Evolutionary conservation across 345 rosid genomes (phyloP).

Genomic region (Moricandia moricandioides): DNA sequence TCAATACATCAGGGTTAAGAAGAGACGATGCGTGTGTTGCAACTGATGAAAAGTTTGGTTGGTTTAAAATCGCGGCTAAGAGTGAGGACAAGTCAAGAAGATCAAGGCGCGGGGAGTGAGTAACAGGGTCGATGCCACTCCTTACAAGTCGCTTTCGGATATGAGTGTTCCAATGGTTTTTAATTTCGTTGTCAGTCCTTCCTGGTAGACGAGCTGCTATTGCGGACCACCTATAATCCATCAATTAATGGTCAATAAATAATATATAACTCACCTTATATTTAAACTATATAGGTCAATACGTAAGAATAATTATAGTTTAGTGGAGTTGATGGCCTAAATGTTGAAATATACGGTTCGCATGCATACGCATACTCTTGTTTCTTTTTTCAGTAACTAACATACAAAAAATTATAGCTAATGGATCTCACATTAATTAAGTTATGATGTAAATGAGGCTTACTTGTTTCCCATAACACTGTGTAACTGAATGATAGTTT

Average conservation of each 20-base stretch:
- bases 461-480: constrained; percentile 89
- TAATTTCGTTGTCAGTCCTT: constrained; percentile 92
- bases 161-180: constrained; percentile 96
- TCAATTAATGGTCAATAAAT: constrained; percentile 4
- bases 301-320: constrained; percentile 12
- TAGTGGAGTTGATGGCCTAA: constrained; percentile 37
- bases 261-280: not conserved
- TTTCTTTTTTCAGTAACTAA: not conserved
- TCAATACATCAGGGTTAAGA: constrained; percentile 29
- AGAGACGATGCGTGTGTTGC: constrained; percentile 23
- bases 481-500: constrained; percentile 83
- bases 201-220: constrained; percentile 98
- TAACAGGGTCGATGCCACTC: constrained; percentile 94
- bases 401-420: not conserved
- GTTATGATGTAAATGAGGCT: constrained; percentile 10
- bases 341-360: constrained; percentile 25
- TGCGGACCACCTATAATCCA: constrained; percentile 76
- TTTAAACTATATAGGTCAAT: constrained; percentile 8
- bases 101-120: constrained; percentile 83
- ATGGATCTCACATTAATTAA: not conserved
- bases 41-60: constrained; percentile 45
- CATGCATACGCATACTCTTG: constrained; percentile 12
- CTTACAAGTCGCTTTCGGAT: constrained; percentile 78
- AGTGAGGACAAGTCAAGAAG: constrained; percentile 71
- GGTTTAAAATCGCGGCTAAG: constrained; percentile 48